Evolutionary conservation across 108 stramenopile species (phyloP).

Genomic region (Cyclotella atomus): DNA sequence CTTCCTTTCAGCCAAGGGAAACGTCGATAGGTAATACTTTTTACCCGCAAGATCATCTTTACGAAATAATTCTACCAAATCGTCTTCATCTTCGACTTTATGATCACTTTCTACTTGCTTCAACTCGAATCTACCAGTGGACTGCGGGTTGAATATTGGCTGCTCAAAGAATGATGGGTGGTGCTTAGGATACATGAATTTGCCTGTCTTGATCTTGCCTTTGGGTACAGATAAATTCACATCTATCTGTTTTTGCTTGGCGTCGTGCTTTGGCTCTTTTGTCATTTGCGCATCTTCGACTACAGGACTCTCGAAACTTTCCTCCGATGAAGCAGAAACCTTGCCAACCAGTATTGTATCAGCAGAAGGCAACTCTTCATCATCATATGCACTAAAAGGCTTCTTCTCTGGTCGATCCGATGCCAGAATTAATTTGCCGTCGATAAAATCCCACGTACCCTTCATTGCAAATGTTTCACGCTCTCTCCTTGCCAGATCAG

Average conservation of each 20-base stretch:
- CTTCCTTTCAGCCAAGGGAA: slow-evolving; percentile 57
- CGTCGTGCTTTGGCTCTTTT: background rate
- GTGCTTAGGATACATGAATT: slow-evolving; percentile 76
- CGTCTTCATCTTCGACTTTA: slow-evolving; percentile 51
- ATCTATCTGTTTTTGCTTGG: slow-evolving; percentile 43
- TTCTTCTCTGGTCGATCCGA: slow-evolving; percentile 73
- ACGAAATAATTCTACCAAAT: slow-evolving; percentile 61
- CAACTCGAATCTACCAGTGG: slow-evolving; percentile 67
- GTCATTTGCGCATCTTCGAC: slow-evolving; percentile 36
- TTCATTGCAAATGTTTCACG: slow-evolving; percentile 52
- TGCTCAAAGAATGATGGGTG: slow-evolving; percentile 85
- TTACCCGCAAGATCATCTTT: slow-evolving; percentile 68
- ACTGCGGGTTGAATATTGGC: slow-evolving; percentile 66
- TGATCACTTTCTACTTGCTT: slow-evolving; percentile 71
- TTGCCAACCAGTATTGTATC: slow-evolving; percentile 78
- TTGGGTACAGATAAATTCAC: slow-evolving; percentile 78
- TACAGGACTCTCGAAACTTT: slow-evolving; percentile 61
- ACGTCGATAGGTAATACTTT: slow-evolving; percentile 69
- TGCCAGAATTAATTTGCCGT: slow-evolving; percentile 80
- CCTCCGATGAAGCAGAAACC: slow-evolving; percentile 58
- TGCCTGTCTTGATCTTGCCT: slow-evolving; percentile 75
- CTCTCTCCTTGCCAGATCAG: slow-evolving; percentile 42
- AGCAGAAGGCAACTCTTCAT: slow-evolving; percentile 9
- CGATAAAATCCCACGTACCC: slow-evolving; percentile 79
- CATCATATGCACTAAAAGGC: slow-evolving; percentile 22